phyloP scores from a whole-genome alignment of 1,139 yeast genomes.

The Meyerozyma smithsonii region DNA sequence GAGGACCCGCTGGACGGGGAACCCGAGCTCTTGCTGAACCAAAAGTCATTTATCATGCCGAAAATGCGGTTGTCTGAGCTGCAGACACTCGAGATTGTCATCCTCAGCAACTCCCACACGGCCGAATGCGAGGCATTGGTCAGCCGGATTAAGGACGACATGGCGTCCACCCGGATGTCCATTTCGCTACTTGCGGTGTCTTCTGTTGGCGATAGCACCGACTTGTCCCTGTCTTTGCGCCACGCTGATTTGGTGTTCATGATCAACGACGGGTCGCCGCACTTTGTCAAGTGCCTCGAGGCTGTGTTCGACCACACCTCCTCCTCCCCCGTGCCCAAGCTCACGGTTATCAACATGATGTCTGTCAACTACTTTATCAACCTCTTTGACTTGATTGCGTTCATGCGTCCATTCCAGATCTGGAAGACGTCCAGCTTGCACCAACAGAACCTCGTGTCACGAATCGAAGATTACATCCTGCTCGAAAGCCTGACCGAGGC shows the following conservation, averaged over 20 bases:
- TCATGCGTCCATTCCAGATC: conserved; percentile 32
- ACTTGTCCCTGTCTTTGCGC: neutral
- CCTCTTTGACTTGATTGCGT: conserved; percentile 33
- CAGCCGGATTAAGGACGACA: conserved; percentile 12
- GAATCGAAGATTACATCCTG: conserved; percentile 25
- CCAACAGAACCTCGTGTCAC: conserved; percentile 20
- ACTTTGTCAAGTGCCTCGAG: conserved; percentile 23
- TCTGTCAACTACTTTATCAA: conserved; percentile 38
- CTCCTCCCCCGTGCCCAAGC: conserved; percentile 18
- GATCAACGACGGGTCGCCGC: conserved; percentile 37
- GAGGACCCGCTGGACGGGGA: conserved; percentile 27
- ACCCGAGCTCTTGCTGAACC: conserved; percentile 10
- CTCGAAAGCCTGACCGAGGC: conserved; percentile 16
- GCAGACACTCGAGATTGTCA: neutral
- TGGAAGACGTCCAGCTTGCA: conserved; percentile 38
- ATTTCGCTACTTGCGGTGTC: neutral
- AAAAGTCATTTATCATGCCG: conserved; percentile 37
- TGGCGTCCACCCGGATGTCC: conserved; percentile 5
- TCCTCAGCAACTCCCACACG: conserved; percentile 8
- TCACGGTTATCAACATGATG: conserved; percentile 38
- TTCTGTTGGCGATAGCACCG: neutral
- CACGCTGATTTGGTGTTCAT: conserved; percentile 28
- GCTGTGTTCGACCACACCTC: conserved; percentile 8
- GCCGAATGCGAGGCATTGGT: conserved; percentile 21
- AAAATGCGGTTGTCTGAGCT: conserved; percentile 22